Evolutionary conservation across 2,329 filamentous ascomycete genomes (phyloP), one percentile per base, ranked within the genome.

Genomic region (Mariannaea elegans): DNA sequence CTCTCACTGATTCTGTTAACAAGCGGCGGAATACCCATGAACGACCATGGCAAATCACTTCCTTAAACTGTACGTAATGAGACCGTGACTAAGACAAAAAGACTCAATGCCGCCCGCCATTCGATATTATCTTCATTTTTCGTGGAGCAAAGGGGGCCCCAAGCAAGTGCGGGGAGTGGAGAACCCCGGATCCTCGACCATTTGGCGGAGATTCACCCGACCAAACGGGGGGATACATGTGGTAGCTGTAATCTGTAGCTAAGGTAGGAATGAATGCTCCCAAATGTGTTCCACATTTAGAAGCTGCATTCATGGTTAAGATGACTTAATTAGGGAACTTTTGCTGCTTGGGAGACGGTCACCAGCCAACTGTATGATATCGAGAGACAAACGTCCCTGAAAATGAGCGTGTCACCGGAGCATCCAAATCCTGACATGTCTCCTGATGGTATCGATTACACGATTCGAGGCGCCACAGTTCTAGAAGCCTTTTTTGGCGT

Each of bases 91-190:
- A 53, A 54, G 18, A 16, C 29, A n/a, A 48, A 29, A 7, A 42
- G 13, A 34, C 24, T 47, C 29, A 27, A 18, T 42, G 48, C 34
- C 19, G 45, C 42, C 24, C n/a, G 34, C 53, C 42, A 18, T 48
- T 39, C 48, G 24, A 41, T 42, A 24, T 52, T 47, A 47, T 36
- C 42, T 39, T 58, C 34, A 21, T 16, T 34, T 49, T 39, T 34
- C 54, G 46, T 51, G 46, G 54, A 57, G 54, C 19, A 57, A 48
- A 56, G 32, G 32, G 32, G 41, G 24, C 24, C 36, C n/a, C 38
- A 44, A 34, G 39, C 31, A 42, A 45, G 52, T 59, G 56, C 51
- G 56, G 56, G 56, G 56, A 45, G 38, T 54, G 45, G 49, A 39
- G 50, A 50, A 50, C 56, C 56, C 56, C 50, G 45, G 50, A 59